Evolutionary conservation across 2,329 filamentous ascomycete genomes (phyloP).

Genomic region (Verticillium dahliae): DNA sequence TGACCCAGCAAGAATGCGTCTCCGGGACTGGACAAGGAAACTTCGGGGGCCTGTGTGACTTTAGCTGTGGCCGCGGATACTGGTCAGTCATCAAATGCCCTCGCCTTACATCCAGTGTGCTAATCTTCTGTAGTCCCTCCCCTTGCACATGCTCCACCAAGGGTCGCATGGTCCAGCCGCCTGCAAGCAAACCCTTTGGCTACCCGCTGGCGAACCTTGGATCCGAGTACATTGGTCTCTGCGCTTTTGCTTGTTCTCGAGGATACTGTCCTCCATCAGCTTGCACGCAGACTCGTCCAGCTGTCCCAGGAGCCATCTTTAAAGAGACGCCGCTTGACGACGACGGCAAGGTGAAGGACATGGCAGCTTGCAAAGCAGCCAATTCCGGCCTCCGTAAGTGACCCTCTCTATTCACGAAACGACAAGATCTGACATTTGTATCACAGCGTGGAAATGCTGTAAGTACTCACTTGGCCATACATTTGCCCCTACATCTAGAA

Average conservation of each 20-base stretch:
- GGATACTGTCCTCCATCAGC: conserved; percentile 1
- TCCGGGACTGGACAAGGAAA: background rate
- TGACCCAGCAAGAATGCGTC: background rate
- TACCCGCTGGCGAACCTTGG: background rate
- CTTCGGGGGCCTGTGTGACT: conserved; percentile 1
- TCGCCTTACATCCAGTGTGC: background rate
- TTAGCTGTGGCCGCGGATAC: background rate
- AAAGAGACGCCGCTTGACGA: background rate
- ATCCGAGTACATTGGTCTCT: background rate
- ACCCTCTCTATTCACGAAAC: background rate
- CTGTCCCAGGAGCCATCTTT: background rate
- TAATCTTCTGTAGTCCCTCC: background rate
- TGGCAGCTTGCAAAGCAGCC: background rate
- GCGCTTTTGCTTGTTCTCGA: conserved; percentile 1
- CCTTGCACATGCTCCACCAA: background rate
- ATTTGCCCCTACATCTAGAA: no score
- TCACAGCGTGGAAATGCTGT: background rate
- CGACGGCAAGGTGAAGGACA: background rate
- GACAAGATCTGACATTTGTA: background rate
- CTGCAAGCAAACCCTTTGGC: background rate
- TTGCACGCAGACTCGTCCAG: background rate
- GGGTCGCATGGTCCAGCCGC: background rate
- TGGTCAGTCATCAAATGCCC: background rate
- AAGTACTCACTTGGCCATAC: background rate
- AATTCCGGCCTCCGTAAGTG: background rate